Conservation (phyloP, 78 protist species). For the Dictyostelium capitatum region DNA sequence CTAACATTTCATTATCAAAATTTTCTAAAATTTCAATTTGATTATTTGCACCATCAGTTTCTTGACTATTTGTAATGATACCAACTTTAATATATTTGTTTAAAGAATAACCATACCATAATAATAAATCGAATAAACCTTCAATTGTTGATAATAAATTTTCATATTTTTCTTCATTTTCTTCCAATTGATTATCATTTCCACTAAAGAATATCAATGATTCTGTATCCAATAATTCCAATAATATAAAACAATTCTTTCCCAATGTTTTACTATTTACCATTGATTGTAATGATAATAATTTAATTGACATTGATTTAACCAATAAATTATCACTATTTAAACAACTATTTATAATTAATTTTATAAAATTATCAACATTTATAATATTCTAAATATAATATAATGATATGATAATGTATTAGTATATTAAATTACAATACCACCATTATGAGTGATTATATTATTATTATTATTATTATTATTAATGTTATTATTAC, state of each 20-base stretch:
- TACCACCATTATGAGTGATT: too few species aligned
- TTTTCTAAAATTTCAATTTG: background rate
- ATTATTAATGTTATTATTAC: background rate
- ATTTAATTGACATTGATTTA: constrained; percentile 11
- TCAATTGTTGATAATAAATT: background rate
- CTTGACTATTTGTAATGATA: background rate
- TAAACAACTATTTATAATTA: constrained; percentile 7
- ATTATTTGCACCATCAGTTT: background rate
- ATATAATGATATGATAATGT: background rate
- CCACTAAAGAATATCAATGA: background rate
- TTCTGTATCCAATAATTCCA: background rate
- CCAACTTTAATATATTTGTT: background rate
- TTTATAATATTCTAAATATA: background rate
- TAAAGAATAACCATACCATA: constrained; percentile 34
- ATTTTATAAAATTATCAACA: background rate
- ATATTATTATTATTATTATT: too few species aligned
- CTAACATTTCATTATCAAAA: background rate
- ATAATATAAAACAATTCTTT: background rate
- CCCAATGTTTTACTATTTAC: background rate
- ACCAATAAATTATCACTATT: background rate
- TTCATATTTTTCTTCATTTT: constrained; percentile 1
- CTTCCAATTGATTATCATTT: background rate
- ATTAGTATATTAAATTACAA: background rate
- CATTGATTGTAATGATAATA: background rate
- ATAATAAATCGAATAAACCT: constrained; percentile 26